Conservation (phyloP, 2,329 filamentous ascomycete genomes). For the Fusarium longipes region DNA sequence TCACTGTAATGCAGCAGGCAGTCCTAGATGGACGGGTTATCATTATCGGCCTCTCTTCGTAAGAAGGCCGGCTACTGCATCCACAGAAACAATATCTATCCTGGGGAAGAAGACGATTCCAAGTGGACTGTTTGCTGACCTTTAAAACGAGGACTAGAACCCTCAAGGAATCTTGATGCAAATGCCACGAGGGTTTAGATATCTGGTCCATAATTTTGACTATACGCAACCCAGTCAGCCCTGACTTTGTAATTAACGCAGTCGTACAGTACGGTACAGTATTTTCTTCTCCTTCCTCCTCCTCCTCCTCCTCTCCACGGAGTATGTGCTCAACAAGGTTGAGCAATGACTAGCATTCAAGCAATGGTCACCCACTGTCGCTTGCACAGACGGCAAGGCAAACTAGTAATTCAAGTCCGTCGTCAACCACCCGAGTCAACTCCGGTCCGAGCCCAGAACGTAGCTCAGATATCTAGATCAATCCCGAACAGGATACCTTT, state of each 20-base stretch:
- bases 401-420: not conserved
- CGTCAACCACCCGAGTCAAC: not conserved
- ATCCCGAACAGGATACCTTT: not conserved
- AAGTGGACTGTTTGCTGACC: conserved; percentile 3
- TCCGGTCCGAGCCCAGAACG: not conserved
- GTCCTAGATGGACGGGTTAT: not conserved
- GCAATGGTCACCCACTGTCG: not conserved
- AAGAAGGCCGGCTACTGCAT: conserved; percentile 11
- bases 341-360: not conserved
- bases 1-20: not conserved
- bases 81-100: conserved; percentile 3
- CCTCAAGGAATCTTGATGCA: not conserved
- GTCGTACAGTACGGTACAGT: not conserved
- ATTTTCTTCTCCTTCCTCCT: not conserved
- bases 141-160: not conserved
- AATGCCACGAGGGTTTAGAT: not conserved
- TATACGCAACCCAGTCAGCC: not conserved
- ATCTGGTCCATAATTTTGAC: not conserved
- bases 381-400: not conserved
- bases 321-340: not conserved
- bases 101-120: not conserved
- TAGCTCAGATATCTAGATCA: not conserved
- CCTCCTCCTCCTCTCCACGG: not conserved
- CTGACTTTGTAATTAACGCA: not conserved
- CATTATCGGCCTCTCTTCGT: not conserved